These are phyloP conservation scores for Tricladium varicosporioides DNA, from an alignment of 2,329 filamentous ascomycete species.

Conservation along the genomic window DNA sequence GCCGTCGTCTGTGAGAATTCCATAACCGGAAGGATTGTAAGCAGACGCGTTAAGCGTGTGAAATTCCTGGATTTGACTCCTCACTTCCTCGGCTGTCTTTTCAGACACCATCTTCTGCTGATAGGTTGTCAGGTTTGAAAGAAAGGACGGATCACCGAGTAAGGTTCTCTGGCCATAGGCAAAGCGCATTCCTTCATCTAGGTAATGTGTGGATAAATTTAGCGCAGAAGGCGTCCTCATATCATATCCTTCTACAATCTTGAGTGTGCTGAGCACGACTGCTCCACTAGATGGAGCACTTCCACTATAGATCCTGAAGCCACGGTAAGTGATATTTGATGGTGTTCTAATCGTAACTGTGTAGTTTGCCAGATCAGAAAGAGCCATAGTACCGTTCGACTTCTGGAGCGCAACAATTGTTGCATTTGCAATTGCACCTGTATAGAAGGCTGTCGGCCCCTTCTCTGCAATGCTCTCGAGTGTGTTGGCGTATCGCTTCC, in stretches of 20 bases:
- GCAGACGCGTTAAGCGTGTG: conserved; percentile 56
- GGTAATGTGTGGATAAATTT: conserved; percentile 62
- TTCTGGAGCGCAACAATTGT: conserved; percentile 68
- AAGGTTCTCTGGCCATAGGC: conserved; percentile 61
- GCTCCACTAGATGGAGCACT: conserved; percentile 77
- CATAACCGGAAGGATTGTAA: conserved; percentile 61
- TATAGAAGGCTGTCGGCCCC: conserved; percentile 74
- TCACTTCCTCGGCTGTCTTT: conserved; percentile 49
- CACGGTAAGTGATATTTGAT: conserved; percentile 64
- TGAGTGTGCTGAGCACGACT: conserved; percentile 73
- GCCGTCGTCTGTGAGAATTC: conserved; percentile 49
- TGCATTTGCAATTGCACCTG: conserved; percentile 67
- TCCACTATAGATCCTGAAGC: conserved; percentile 66
- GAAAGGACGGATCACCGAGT: conserved; percentile 61
- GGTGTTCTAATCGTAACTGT: conserved; percentile 62
- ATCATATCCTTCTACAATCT: conserved; percentile 70
- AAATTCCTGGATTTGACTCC: conserved; percentile 55
- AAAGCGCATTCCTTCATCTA: conserved; percentile 67
- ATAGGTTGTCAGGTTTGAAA: conserved; percentile 56
- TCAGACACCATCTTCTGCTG: conserved; percentile 52
- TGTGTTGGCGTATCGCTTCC: conserved; percentile 77
- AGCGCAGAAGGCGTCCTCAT: conserved; percentile 55
- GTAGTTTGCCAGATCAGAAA: conserved; percentile 76
- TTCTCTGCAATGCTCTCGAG: conserved; percentile 72
- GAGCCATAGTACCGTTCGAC: conserved; percentile 79